Evolutionary conservation across 2,329 filamentous ascomycete genomes (phyloP), one percentile per base, ranked within the genome.

Genomic region (Penicillium sp.): DNA sequence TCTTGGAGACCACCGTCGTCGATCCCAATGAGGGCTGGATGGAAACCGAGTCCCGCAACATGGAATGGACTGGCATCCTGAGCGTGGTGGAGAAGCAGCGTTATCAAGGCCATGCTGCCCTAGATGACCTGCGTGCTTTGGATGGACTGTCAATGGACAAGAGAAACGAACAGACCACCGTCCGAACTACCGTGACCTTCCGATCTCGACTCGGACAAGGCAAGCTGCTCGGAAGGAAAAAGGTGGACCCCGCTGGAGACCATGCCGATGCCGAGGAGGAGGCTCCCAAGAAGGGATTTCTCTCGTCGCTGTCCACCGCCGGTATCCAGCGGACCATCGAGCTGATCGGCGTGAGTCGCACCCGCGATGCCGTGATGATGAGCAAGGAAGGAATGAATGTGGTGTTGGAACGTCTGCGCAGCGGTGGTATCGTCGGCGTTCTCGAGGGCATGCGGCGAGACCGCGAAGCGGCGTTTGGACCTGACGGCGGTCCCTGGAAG

Each of bases 381-480:
- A 80, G 80, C 47, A 78, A 78, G 46, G 73, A 83, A 54, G 80
- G 80, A 37, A 83, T 84, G 80, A 81, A 80, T 43, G 73, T 83
- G 15, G 80, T 84, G 15, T 68, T 84, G 6, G 77, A 81, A 56
- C 68, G 80, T 23, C 64, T 87, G 58, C 72, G 83, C 38, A 72
- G 74, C 42, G 83, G 83, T 26, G 84, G 83, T 1, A 68, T 87
- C 13, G 80, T 84, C 11, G 81, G 67, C 15, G 83, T 86, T n/a
- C 67, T 87, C 19, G 83, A 86, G 50, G 82, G 81, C 18, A 86
- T 86, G 82, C 71, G 80, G 36, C 69, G 72, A 53, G 82, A 86
- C 56, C 71, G 76, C 27, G 73, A 78, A 51, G 57, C 60, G 35
- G 54, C 62, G 42, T 53, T 60, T 43, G 65, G 62, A 3, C 50